These are phyloP conservation scores for Kwoniella sp. DNA, from an alignment of 768 basidiomycete genomes.

Conservation along the genomic window DNA sequence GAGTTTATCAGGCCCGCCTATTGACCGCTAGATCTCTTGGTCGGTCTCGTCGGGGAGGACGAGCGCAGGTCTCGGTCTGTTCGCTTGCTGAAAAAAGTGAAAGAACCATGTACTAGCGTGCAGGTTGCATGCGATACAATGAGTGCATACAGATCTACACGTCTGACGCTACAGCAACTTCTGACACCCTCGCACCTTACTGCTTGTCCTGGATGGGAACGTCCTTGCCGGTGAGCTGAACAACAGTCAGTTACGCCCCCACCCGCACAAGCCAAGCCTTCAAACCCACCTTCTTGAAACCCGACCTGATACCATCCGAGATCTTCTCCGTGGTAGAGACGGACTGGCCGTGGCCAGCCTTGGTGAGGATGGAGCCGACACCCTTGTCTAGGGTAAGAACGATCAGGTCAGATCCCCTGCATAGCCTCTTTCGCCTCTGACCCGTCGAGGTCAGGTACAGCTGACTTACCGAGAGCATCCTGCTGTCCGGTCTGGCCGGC, in stretches of 20 bases:
- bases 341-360: conserved; percentile 20
- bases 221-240: conserved; percentile 26
- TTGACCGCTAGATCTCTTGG: too few species aligned
- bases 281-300: conserved; percentile 27
- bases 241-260: neutral
- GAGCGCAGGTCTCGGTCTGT: too few species aligned
- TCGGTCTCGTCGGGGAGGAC: too few species aligned
- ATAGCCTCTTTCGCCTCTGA: too few species aligned
- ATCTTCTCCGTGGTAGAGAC: conserved; percentile 32
- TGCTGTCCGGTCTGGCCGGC: conserved; percentile 9
- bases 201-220: conserved; percentile 26
- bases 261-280: neutral
- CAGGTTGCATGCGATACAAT: too few species aligned
- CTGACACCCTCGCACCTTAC: neutral
- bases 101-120: too few species aligned
- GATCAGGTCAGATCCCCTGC: neutral
- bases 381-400: conserved; percentile 16
- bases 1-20: too few species aligned
- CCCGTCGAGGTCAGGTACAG: too few species aligned
- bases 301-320: conserved; percentile 31
- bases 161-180: neutral
- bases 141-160: too few species aligned
- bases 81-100: too few species aligned
- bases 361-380: conserved; percentile 14
- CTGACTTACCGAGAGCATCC: conserved; percentile 19